These are phyloP conservation scores for Biscogniauxia mediterranea DNA, from an alignment of 2,329 filamentous ascomycete genomes.

Conservation along the genomic window DNA sequence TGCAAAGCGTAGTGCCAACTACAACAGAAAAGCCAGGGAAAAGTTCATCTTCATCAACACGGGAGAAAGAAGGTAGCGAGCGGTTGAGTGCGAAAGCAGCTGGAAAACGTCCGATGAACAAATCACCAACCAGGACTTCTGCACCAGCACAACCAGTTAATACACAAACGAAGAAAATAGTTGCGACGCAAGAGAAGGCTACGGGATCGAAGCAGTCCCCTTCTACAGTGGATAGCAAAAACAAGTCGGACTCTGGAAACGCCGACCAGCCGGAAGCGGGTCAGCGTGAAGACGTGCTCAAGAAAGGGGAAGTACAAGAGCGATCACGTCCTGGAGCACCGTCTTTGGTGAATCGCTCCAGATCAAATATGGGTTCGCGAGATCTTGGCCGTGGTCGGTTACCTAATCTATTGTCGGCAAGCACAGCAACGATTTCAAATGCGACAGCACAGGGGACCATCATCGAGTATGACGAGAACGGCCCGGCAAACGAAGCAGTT, in stretches of 20 bases:
- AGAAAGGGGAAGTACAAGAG: constrained; percentile 18
- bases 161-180: constrained; percentile 4
- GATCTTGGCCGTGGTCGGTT: constrained; percentile 30
- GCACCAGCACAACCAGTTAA: constrained; percentile 8
- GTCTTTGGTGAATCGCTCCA: constrained; percentile 33
- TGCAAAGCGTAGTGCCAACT: constrained; percentile 25
- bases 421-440: constrained; percentile 41
- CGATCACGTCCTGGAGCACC: constrained; percentile 15
- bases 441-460: constrained; percentile 44
- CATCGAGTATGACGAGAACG: constrained; percentile 37
- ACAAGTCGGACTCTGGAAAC: constrained; percentile 3
- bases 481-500: constrained; percentile 27
- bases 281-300: constrained; percentile 8
- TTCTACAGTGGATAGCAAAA: constrained; percentile 2
- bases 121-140: constrained; percentile 12
- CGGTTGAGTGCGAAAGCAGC: constrained; percentile 44
- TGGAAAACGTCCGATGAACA: constrained; percentile 45
- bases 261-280: constrained; percentile 4
- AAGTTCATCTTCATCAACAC: constrained; percentile 5
- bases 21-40: constrained; percentile 29
- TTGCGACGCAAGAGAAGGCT: constrained; percentile 1
- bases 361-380: constrained; percentile 25
- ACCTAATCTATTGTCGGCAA: constrained; percentile 31
- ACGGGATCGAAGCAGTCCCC: constrained; percentile 3
- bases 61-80: constrained; percentile 14